These are phyloP conservation scores for Colletotrichum australisinense DNA, from an alignment of 2,329 filamentous ascomycete species.

Conservation along the genomic window DNA sequence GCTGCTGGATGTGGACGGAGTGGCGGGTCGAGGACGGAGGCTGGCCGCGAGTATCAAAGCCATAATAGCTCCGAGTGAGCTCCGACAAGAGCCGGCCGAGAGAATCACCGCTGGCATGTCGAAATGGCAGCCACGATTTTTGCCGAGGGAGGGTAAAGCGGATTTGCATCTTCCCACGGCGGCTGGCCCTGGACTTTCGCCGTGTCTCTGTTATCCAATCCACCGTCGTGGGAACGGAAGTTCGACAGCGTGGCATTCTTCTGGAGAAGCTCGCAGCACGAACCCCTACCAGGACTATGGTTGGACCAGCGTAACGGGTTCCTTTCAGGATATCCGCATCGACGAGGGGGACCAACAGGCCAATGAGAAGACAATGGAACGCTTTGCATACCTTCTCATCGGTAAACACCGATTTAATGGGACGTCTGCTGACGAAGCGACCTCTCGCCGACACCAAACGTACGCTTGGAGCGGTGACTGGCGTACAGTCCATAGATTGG, in stretches of 20 bases:
- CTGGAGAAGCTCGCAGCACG: conserved; percentile 9
- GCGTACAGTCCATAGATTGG: conserved; percentile 3
- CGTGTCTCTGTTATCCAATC: not conserved
- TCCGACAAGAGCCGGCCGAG: conserved; percentile 16
- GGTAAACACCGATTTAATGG: conserved; percentile 24
- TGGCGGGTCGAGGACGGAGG: not conserved
- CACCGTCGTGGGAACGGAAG: conserved; percentile 5
- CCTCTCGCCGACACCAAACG: conserved; percentile 18
- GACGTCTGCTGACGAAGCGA: conserved; percentile 16
- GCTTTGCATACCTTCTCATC: conserved; percentile 9
- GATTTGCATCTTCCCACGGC: not conserved
- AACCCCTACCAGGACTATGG: not conserved
- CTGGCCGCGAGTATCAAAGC: conserved; percentile 3
- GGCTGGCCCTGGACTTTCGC: not conserved
- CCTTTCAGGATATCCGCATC: not conserved
- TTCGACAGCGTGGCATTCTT: conserved; percentile 16
- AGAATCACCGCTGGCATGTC: not conserved
- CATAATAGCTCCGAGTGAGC: conserved; percentile 18
- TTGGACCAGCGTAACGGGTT: not conserved
- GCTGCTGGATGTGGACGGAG: not conserved
- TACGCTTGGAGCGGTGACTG: conserved; percentile 28
- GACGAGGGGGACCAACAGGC: not conserved
- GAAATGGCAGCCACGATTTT: conserved; percentile 1
- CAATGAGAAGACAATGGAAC: conserved; percentile 1
- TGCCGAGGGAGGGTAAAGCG: not conserved